Conservation (phyloP, 2,329 filamentous ascomycete genomes). For the Eurotiales sp. region DNA sequence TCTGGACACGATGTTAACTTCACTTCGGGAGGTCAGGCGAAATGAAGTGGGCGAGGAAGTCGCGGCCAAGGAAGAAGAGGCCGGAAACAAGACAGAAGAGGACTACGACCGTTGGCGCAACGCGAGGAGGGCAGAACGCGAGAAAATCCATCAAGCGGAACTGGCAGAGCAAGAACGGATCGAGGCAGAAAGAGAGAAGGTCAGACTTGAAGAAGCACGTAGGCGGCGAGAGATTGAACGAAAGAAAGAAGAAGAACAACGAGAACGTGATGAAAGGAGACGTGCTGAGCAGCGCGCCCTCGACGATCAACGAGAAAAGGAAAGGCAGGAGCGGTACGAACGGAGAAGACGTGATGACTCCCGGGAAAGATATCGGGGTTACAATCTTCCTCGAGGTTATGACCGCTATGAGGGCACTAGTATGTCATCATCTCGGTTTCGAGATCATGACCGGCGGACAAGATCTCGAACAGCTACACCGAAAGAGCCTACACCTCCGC, state of each 20-base stretch:
- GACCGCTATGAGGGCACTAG: constrained; percentile 16
- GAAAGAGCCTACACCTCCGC: constrained; percentile 30
- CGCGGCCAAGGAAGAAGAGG: constrained; percentile 51
- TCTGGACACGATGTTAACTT: constrained; percentile 51
- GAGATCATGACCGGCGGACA: constrained; percentile 29
- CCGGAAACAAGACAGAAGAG: constrained; percentile 58
- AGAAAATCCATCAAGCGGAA: constrained; percentile 47
- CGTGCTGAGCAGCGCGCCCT: constrained; percentile 50
- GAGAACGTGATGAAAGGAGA: constrained; percentile 47
- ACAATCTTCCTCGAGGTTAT: constrained; percentile 18
- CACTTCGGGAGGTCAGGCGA: constrained; percentile 55
- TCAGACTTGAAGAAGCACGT: constrained; percentile 40
- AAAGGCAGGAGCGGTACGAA: constrained; percentile 46
- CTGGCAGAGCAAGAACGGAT: constrained; percentile 51
- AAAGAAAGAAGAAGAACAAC: constrained; percentile 43
- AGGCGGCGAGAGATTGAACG: constrained; percentile 42
- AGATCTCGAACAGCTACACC: constrained; percentile 25
- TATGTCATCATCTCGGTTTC: constrained; percentile 19
- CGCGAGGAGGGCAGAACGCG: constrained; percentile 49
- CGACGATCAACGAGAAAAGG: constrained; percentile 51
- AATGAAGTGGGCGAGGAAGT: constrained; percentile 57
- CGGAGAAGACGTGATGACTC: constrained; percentile 44
- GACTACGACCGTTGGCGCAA: constrained; percentile 56
- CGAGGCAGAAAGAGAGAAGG: constrained; percentile 41
- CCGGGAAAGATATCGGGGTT: constrained; percentile 29